A percentile compares a stretch with the other conserved stretches of the same genome.
phyloP scores from a whole-genome alignment of 495 filamentous ascomycete species.

The Aspergillus conjunctus region DNA sequence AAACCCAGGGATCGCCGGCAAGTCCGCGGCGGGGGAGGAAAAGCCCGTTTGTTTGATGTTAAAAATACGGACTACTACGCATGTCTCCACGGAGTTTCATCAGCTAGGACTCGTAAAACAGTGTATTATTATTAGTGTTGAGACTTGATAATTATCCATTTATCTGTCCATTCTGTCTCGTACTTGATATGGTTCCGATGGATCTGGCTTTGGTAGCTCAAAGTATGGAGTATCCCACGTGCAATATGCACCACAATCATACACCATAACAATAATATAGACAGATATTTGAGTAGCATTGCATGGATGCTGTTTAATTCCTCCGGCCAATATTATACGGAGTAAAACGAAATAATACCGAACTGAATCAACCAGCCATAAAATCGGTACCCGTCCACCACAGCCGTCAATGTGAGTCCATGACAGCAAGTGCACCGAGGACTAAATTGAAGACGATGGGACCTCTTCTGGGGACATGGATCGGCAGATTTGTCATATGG shows the following conservation, averaged over 20 bases:
- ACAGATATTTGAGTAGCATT: neutral
- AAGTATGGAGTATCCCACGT: neutral
- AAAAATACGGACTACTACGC: constrained; percentile 16
- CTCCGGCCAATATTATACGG: neutral
- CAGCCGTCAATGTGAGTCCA: neutral
- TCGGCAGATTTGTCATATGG: constrained; percentile 47
- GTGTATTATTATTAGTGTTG: no score
- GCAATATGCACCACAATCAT: neutral
- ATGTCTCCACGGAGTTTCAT: constrained; percentile 17
- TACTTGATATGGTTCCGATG: neutral
- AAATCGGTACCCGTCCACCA: neutral
- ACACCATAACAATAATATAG: neutral
- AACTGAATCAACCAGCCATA: neutral
- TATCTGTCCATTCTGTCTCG: neutral
- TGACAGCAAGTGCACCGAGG: neutral
- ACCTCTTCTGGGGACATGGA: constrained; percentile 44
- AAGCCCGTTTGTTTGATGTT: constrained; percentile 5
- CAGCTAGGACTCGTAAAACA: neutral
- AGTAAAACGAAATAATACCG: neutral
- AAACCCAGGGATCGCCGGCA: neutral
- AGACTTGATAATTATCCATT: neutral
- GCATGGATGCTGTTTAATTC: neutral
- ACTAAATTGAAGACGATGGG: constrained; percentile 26
- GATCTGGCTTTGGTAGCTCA: neutral
- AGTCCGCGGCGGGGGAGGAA: constrained; percentile 19